phyloP scores from a whole-genome alignment of 2,329 filamentous ascomycete genomes.

The Diplodia sapinea region DNA sequence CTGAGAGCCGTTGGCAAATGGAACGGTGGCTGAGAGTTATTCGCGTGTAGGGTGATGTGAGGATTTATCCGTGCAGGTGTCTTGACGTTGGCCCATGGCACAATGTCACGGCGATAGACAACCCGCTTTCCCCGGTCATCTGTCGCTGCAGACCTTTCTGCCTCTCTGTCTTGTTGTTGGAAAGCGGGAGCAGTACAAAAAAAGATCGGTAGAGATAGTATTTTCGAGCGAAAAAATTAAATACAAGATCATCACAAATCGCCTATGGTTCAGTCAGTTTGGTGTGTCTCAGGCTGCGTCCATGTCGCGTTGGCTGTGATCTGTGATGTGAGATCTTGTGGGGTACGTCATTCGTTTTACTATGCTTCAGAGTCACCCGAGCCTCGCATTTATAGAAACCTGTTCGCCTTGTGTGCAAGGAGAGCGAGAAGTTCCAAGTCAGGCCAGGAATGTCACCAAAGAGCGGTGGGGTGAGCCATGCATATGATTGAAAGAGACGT shows the following conservation, averaged over 20 bases:
- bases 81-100: neutral
- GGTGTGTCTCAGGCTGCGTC: neutral
- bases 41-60: neutral
- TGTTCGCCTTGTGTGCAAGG: too few relatives aligned
- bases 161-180: neutral
- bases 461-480: neutral
- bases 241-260: neutral
- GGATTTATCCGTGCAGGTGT: neutral
- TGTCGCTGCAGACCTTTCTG: neutral
- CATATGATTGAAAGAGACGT: neutral
- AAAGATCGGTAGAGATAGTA: constrained; percentile 9
- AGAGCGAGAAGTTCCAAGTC: too few relatives aligned
- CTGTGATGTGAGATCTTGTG: too few relatives aligned
- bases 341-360: too few relatives aligned
- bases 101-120: neutral
- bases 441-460: too few relatives aligned
- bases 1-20: neutral
- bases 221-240: neutral
- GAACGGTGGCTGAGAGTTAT: neutral
- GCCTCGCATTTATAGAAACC: too few relatives aligned
- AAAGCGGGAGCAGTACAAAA: constrained; percentile 15
- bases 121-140: neutral
- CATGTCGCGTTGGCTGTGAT: neutral
- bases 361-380: too few relatives aligned
- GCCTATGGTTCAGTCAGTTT: neutral